phyloP scores from a whole-genome alignment of 805 yeast species.

The Zygoascus tannicola region DNA sequence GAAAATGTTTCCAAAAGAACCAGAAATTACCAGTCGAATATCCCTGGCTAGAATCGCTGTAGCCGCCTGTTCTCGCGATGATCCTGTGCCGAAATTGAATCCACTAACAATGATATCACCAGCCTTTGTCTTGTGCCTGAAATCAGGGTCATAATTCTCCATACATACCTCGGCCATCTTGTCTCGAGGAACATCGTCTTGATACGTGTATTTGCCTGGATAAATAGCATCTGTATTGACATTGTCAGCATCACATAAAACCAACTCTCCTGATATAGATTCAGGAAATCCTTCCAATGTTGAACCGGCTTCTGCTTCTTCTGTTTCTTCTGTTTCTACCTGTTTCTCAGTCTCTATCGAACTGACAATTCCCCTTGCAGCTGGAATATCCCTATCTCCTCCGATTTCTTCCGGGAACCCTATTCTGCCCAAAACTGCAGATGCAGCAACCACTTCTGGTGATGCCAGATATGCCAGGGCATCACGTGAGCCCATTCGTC shows the following conservation, averaged over 20 bases:
- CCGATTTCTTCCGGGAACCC: conserved; percentile 83
- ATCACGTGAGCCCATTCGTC: conserved; percentile 97
- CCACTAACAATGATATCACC: conserved; percentile 91
- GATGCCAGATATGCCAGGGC: conserved; percentile 94
- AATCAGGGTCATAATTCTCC: conserved; percentile 96
- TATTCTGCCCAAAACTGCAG: conserved; percentile 90
- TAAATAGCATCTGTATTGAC: conserved; percentile 96
- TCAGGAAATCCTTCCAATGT: conserved; percentile 88
- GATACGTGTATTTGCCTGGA: conserved; percentile 98
- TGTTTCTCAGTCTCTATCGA: conserved; percentile 25
- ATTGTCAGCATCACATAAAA: conserved; percentile 88
- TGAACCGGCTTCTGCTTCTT: conserved; percentile 42
- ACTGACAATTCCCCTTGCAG: conserved; percentile 44
- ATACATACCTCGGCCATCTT: conserved; percentile 98
- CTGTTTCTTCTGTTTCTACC: conserved; percentile 20
- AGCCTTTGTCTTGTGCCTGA: conserved; percentile 67
- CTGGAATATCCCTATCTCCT: conserved; percentile 42
- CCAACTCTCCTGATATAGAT: conserved; percentile 79
- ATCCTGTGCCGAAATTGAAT: conserved; percentile 95
- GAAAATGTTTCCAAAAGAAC: conserved; percentile 95
- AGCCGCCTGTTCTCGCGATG: conserved; percentile 98
- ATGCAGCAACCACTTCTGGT: conserved; percentile 97
- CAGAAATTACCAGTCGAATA: conserved; percentile 86
- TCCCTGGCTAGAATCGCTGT: conserved; percentile 95
- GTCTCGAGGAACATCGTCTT: conserved; percentile 89